These are phyloP conservation scores for Erigeron canadensis DNA, from an alignment of 129 eudicot species.

Conservation along the genomic window DNA sequence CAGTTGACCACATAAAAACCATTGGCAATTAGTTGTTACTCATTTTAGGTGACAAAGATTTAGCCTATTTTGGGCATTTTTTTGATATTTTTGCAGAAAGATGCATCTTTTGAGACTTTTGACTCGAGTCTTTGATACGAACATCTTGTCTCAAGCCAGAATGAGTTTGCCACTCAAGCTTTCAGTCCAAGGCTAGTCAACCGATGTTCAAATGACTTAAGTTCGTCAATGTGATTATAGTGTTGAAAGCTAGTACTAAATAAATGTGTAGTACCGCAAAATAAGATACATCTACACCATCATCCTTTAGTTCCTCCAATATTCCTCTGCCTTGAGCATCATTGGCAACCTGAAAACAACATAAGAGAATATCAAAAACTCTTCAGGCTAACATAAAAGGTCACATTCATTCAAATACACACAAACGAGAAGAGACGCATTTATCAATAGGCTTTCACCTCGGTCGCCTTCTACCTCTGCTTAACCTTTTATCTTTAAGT, in stretches of 20 bases:
- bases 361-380: conserved; percentile 8
- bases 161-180: not conserved
- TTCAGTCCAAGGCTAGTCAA: not conserved
- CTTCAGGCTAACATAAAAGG: conserved; percentile 4
- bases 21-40: not conserved
- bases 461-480: no score
- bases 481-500: no score
- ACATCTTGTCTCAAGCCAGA: not conserved
- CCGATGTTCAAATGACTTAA: conserved; percentile 2
- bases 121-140: not conserved
- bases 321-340: conserved; percentile 96
- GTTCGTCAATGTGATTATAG: not conserved
- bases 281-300: conserved; percentile 84
- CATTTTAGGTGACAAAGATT: conserved; percentile 6
- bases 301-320: conserved; percentile 81
- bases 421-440: not conserved
- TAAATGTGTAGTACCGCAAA: conserved; percentile 48
- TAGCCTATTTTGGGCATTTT: conserved; percentile 3
- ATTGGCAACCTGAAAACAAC: conserved; percentile 66
- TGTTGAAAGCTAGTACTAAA: not conserved
- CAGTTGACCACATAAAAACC: conserved; percentile 5
- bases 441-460: no score
- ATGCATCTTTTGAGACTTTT: not conserved
- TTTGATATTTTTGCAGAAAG: not conserved
- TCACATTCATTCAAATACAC: not conserved